phyloP scores from a whole-genome alignment of 805 yeast species.

The Komagataella kurtzmanii region DNA sequence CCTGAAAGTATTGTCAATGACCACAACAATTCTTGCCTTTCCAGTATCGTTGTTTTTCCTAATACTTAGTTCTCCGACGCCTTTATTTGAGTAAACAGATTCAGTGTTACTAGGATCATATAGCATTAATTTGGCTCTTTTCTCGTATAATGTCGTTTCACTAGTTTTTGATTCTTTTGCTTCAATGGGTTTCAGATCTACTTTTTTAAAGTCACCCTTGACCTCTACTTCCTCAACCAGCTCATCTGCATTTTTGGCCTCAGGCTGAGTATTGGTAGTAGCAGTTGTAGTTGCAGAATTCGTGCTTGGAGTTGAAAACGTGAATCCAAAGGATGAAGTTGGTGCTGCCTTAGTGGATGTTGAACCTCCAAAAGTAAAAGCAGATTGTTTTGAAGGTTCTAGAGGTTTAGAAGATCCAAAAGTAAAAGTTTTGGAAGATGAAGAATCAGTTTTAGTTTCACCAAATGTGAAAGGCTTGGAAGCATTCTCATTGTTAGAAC shows the following conservation, averaged over 20 bases:
- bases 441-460: conserved; percentile 3
- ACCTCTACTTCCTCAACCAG: conserved; percentile 29
- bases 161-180: conserved; percentile 76
- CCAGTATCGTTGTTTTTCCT: conserved; percentile 44
- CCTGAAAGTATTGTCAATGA: conserved; percentile 75
- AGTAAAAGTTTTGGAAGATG: conserved; percentile 9
- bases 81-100: conserved; percentile 44
- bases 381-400: conserved; percentile 2
- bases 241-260: conserved; percentile 14
- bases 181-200: conserved; percentile 33
- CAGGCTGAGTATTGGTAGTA: conserved; percentile 3
- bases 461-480: conserved; percentile 11
- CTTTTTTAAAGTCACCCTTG: conserved; percentile 33
- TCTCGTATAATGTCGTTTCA: conserved; percentile 50
- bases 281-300: conserved; percentile 1
- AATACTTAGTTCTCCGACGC: conserved; percentile 75
- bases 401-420: conserved; percentile 9
- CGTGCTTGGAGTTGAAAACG: conserved; percentile 11
- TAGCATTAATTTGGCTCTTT: conserved; percentile 60
- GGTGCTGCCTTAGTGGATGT: conserved; percentile 1
- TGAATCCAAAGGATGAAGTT: conserved; percentile 12
- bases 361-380: not conserved
- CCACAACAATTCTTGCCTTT: conserved; percentile 59
- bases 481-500: conserved; percentile 5
- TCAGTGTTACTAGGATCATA: conserved; percentile 35